Evolutionary conservation across 805 yeast species (phyloP), one percentile per base, ranked within the genome.

Genomic region (Naumovozyma baii): DNA sequence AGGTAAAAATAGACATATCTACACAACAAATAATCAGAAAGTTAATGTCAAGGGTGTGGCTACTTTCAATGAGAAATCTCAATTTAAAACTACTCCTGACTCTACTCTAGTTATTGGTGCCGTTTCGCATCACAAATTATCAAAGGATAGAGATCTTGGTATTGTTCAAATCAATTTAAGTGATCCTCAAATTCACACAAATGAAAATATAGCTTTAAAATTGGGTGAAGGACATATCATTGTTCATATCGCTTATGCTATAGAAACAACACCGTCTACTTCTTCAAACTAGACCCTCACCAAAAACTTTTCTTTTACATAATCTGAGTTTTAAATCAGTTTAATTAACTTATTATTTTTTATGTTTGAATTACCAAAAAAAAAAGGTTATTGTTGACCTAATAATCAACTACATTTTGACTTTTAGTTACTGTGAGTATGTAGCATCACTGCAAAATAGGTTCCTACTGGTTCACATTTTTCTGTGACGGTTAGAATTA

Each of bases 41-140:
- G 61, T 72, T 12, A 57, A 61, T 34, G 61, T 63, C 7, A 63
- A 64, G 5, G 80, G 78, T 1, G 40, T 52, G 1, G 65, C 67
- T 36, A 64, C 58, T 40, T 79, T 81, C 76, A 70, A 76, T 43
- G 95, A 85, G 54, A 66, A 77, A 16, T 67, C 72, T 43, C 68
- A 78, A 3, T 83, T 88, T 66, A 77, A 73, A 52, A 79, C 90
- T 4, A 67, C 80, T 3, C 61, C 78, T 3, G 80, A 73, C 9
- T 78, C 80, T 3, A 70, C 66, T 39, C 52, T 88, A 32, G 64
- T 74, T 2, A 74, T 90, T 52, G 68, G 69, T 31, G 74, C 84
- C 19, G 67, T 75, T 32, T 76, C 78, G 26, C 82, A 75, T 52
- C 92, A 83, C 56, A 72, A 76, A 2, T 71, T 88, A 49, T 87